Evolutionary conservation across 805 yeast species (phyloP), one percentile per base, ranked within the genome.

Genomic region (Lipomyces starkeyi): DNA sequence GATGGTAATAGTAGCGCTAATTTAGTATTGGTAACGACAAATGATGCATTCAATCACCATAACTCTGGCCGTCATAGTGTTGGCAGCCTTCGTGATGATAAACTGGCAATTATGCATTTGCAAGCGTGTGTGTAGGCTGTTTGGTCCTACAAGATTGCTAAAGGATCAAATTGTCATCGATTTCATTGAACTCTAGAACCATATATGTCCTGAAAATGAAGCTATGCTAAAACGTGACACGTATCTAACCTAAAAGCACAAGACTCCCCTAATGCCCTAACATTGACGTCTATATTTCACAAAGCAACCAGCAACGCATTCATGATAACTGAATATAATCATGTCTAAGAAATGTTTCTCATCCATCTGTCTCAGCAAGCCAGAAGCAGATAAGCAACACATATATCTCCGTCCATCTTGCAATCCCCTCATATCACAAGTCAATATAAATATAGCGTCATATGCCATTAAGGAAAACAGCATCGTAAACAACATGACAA

Each of bases 151-250:
- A 29, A 29, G 32, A 5, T 29, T 29, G 32, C 32, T 29, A 29
- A 29, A 29, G 17, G 3, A 11, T 37, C 40, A 37, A 37, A 37
- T 14, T 37, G 40, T 37, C 40, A 43, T n/a, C 9, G 22, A 43
- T 43, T 43, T 43, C 49, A 43, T 43, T 43, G 49, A 37, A 43
- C 22, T 43, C 49, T 43, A 43, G 49, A 43, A 43, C 49, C 49
- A 43, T 8, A 17, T 43, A 43, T 43, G 49, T 43, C 20, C 22
- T 43, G 49, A 17, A 43, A 43, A 43, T 43, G 25, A 43, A 17
- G 49, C 49, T 5, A 43, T 43, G 49, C 49, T 43, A 14, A 43
- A 43, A 43, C n/a, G 49, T 43, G 49, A 3, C n/a, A 14, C 49
- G 6, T 43, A 43, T n/a, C 49, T 43, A 43, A 43, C 22, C 49